Evolutionary conservation across 2,329 filamentous ascomycete species (phyloP), one percentile per base, ranked within the genome.

Genomic region (Teratosphaeria zuluensis): DNA sequence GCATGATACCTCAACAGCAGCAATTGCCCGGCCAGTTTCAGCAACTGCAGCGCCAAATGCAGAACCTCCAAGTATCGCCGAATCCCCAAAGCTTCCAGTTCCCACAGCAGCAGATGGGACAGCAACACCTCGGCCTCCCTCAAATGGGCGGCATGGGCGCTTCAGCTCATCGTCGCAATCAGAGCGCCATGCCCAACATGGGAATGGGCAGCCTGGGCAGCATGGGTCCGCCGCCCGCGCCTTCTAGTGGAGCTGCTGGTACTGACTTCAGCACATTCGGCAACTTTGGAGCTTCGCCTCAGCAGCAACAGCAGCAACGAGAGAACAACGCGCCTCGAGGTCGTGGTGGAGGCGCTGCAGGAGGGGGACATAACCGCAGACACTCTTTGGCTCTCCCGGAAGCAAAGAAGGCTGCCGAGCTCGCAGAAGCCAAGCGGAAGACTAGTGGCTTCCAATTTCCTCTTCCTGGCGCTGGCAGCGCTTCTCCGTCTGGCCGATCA

Each of bases 391-490:
- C 92, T 63, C 80, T 99, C 64, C 90, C 92, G 42, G 94, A 99
- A 75, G 94, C 94, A 55, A 97, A 96, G 78, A 97, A 96, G 78
- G 94, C 94, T 54, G 94, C 94, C 59, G 94, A 99, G 74, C 77
- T 96, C 63, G 94, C 94, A 54, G 94, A 99, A 77, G 92, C 96
- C 80, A 96, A 96, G 78, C 84, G 92, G 74, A 95, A 92, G 58
- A 91, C 92, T 62, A 91, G 89, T 63, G 91, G 86, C 59, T 99
- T 97, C 76, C 92, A 96, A 72, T 99, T 99, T 73, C 92, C 94
- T 16, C 84, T 87, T 56, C 89, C 91, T 55, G 83, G 83, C 54
- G 81, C 86, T 63, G 79, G 82, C 56, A 68, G 76, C 53, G 72
- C 76, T 19, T 75, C 77, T 42, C 74, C 73, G 38, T 68, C 75